Evolutionary conservation across 2,329 filamentous ascomycete genomes (phyloP).

Genomic region (Exserohilum turcica): DNA sequence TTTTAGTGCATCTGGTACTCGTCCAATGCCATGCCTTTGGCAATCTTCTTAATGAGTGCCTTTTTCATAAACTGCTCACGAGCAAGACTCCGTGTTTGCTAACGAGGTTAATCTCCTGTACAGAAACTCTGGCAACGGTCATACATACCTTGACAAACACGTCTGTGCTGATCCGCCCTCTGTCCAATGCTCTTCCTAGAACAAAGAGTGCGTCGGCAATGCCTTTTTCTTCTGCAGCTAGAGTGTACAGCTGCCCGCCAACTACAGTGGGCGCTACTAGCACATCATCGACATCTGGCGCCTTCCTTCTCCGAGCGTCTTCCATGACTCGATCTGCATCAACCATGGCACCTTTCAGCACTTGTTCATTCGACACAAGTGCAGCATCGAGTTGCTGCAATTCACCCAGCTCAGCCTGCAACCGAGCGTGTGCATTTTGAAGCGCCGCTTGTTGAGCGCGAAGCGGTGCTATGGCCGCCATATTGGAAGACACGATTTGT

Average conservation of each 20-base stretch:
- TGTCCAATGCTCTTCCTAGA: constrained; percentile 74
- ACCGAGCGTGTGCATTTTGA: constrained; percentile 66
- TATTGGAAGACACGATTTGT: constrained; percentile 72
- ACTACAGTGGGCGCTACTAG: constrained; percentile 94
- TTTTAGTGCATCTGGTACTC: constrained; percentile 40
- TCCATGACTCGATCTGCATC: constrained; percentile 80
- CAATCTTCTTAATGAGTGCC: constrained; percentile 78
- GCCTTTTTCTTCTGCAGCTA: constrained; percentile 86
- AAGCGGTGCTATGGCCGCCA: constrained; percentile 74
- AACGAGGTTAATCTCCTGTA: not conserved
- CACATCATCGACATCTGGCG: constrained; percentile 84
- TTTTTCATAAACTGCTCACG: constrained; percentile 85
- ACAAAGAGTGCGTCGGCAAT: constrained; percentile 87
- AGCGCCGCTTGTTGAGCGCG: constrained; percentile 81
- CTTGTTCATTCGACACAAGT: constrained; percentile 75
- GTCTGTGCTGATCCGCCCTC: constrained; percentile 70
- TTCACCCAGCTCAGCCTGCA: constrained; percentile 75
- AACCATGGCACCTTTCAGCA: constrained; percentile 76
- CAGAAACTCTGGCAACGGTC: not conserved
- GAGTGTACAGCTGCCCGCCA: constrained; percentile 85
- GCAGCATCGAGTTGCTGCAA: constrained; percentile 73
- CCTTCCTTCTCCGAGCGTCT: constrained; percentile 68
- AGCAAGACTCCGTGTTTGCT: constrained; percentile 70
- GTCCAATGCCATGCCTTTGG: constrained; percentile 72
- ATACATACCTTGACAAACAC: constrained; percentile 72